Evolutionary conservation across 495 filamentous ascomycete species (phyloP).

Genomic region (Glutinoglossum americanum): DNA sequence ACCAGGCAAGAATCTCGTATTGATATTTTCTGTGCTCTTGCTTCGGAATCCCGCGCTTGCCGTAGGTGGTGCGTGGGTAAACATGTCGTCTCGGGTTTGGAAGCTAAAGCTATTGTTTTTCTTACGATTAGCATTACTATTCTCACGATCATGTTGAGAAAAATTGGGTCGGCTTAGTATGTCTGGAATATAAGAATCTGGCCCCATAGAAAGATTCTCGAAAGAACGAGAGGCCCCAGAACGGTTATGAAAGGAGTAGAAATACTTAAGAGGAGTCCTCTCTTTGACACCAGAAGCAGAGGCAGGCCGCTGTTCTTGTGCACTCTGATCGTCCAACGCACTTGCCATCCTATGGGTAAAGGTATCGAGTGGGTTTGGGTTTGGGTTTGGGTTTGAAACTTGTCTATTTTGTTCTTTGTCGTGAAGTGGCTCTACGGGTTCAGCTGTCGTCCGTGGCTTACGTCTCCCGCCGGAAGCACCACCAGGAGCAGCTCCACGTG

Average conservation of each 20-base stretch:
- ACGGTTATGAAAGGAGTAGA: neutral
- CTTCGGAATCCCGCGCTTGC: constrained; percentile 11
- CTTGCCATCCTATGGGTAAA: neutral
- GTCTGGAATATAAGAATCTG: neutral
- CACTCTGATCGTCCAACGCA: neutral
- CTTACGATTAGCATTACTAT: neutral
- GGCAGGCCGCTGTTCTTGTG: neutral
- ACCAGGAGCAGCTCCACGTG: neutral
- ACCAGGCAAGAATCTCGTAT: constrained; percentile 43
- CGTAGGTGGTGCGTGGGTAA: constrained; percentile 14
- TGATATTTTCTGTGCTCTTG: constrained; percentile 50
- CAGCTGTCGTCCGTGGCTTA: neutral
- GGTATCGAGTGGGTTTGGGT: neutral
- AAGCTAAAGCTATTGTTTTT: constrained; percentile 25
- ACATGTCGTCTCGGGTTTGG: constrained; percentile 19
- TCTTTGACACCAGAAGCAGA: neutral
- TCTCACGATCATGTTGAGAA: neutral
- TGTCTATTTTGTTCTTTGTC: neutral
- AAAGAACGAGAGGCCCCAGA: neutral
- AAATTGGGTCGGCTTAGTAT: neutral
- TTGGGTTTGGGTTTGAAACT: neutral
- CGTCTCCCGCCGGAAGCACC: neutral
- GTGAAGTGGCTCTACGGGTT: neutral
- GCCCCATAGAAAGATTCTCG: neutral
- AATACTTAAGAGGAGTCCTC: neutral